Percentiles rank a stretch among this genome's conserved stretches.
Conservation (phyloP, 352 stramenopile species). For the Pythium phragmiticola region DNA sequence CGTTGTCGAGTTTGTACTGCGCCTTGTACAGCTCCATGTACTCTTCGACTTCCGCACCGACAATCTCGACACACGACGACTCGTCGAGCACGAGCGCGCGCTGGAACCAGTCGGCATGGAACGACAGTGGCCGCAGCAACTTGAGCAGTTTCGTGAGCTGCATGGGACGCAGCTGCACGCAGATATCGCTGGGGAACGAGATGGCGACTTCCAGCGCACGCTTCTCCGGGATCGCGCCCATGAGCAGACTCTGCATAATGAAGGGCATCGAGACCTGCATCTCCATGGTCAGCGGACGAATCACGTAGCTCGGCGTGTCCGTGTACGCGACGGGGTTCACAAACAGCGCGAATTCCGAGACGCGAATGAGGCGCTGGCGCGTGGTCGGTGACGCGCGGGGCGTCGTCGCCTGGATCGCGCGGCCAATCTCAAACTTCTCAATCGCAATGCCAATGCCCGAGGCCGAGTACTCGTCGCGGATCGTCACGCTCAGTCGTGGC, state of each 20-base stretch:
- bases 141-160: slow-evolving; percentile 62
- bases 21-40: slow-evolving; percentile 58
- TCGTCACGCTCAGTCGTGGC: slow-evolving; percentile 45
- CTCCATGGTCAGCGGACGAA: slow-evolving; percentile 53
- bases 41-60: slow-evolving; percentile 40
- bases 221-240: slow-evolving; percentile 36
- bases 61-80: slow-evolving; percentile 58
- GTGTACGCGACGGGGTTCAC: slow-evolving; percentile 45
- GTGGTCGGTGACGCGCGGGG: slow-evolving; percentile 5
- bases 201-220: slow-evolving; percentile 58
- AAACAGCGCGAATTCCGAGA: slow-evolving; percentile 70
- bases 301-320: slow-evolving; percentile 40
- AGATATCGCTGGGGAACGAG: slow-evolving; percentile 37
- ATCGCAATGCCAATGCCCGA: slow-evolving; percentile 55
- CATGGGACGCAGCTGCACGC: slow-evolving; percentile 58
- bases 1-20: slow-evolving; percentile 59
- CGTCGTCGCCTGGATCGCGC: slow-evolving; percentile 19
- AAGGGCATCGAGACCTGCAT: slow-evolving; percentile 63
- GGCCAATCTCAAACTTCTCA: slow-evolving; percentile 60
- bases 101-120: slow-evolving; percentile 71
- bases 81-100: slow-evolving; percentile 60
- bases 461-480: slow-evolving; percentile 59
- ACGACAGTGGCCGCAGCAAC: slow-evolving; percentile 53
- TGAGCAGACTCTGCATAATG: slow-evolving; percentile 64
- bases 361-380: slow-evolving; percentile 46